These are phyloP conservation scores for Cladosporium sphaerospermum DNA, from an alignment of 2,329 filamentous ascomycete species.

Conservation along the genomic window DNA sequence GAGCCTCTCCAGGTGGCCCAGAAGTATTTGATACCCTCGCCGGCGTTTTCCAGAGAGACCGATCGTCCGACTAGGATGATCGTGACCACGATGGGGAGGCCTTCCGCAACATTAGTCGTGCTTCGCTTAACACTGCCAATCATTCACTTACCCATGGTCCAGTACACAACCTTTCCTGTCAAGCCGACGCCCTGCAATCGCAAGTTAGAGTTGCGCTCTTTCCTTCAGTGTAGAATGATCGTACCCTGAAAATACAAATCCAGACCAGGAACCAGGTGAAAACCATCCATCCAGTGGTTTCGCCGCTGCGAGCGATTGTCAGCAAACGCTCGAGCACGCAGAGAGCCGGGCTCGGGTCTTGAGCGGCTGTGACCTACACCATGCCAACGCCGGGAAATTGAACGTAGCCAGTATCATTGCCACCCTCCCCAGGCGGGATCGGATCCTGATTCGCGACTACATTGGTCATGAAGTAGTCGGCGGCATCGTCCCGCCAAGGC, in stretches of 20 bases:
- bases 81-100: slow-evolving; percentile 51
- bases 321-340: no score
- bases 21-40: slow-evolving; percentile 46
- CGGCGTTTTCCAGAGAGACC: slow-evolving; percentile 49
- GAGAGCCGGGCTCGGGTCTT: no score
- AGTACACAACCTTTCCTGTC: slow-evolving; percentile 55
- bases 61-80: slow-evolving; percentile 52
- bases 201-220: no score
- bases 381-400: slow-evolving; percentile 44
- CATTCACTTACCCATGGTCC: slow-evolving; percentile 42
- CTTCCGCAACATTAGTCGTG: slow-evolving; percentile 49
- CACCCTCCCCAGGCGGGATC: slow-evolving; percentile 28
- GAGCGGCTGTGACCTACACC: slow-evolving; percentile 21
- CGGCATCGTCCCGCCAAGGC: slow-evolving; percentile 47
- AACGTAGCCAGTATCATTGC: slow-evolving; percentile 38
- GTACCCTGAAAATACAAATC: slow-evolving; percentile 50
- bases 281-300: slow-evolving; percentile 52
- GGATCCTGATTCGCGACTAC: slow-evolving; percentile 45
- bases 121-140: no score
- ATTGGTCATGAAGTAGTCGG: slow-evolving; percentile 48
- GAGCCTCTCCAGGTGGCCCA: slow-evolving; percentile 45
- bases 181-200: slow-evolving; percentile 42
- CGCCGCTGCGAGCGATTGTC: slow-evolving; percentile 29
- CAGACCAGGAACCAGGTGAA: slow-evolving; percentile 57
- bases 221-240: no score